Base-by-base conservation (phyloP, 495 filamentous ascomycete species). In the Podospora tetraspora region DNA sequence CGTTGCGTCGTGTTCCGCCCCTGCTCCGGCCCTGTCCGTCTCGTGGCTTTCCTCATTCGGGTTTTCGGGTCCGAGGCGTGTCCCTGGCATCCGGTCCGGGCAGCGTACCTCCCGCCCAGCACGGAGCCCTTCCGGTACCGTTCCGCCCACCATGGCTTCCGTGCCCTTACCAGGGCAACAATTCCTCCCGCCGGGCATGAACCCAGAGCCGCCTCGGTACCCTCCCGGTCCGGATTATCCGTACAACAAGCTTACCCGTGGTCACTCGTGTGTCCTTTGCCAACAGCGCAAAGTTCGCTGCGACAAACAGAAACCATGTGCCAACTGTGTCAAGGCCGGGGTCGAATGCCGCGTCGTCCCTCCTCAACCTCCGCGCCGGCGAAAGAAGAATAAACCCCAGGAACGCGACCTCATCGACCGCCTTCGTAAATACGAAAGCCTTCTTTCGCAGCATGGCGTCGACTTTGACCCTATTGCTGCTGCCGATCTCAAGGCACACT, bases 201-300 rank as follows among this genome's bases (percentile, higher is more conserved):
- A 37, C 32, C 10, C 19, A 19, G 43, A 52, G 43, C 43, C 43
- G 43, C 43, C 43, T n/a, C 43, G 43, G 43, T n/a, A 52, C 43
- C 43, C 43, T n/a, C 43, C 19, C 16, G 6, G 16, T 52, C 2
- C 43, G 43, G 43, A 52, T n/a, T 52, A 52, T 64, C 76, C 27
- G 27, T 27, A 27, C 6, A 27, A 84, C 70, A 84, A 84, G 71
- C 77, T 84, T 73, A 84, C 82, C 23, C 76, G 82, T 66, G 82
- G 82, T 52, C 86, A 85, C 72, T 89, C 88, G 37, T 91, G 88
- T 70, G 83, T 89, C 52, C 74, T 88, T 59, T 91, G 89, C 71
- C 85, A 88, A 70, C 86, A 86, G 68, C 82, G 88, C 61, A 91
- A 90, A 76, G 89, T 90, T 62, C 85, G 84, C 67, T 91, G 89